Evolutionary conservation across 2,329 filamentous ascomycete genomes (phyloP).

Genomic region (Calonectria pteridis): DNA sequence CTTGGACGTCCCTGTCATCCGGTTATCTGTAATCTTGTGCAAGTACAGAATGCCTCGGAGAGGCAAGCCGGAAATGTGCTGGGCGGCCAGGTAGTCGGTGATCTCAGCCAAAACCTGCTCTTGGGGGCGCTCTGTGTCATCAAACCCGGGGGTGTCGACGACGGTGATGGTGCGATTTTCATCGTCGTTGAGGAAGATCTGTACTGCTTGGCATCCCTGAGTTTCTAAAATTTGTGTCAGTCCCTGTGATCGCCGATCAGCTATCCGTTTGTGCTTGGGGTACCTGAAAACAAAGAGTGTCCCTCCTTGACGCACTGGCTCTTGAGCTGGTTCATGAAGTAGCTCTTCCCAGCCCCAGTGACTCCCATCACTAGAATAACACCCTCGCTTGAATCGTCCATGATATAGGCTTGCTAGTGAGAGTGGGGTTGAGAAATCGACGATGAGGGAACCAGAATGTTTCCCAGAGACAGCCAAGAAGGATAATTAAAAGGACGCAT

Average conservation of each 20-base stretch:
- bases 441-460: background rate
- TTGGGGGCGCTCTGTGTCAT: slow-evolving; percentile 26
- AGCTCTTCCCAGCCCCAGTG: slow-evolving; percentile 26
- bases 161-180: slow-evolving; percentile 13
- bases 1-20: slow-evolving; percentile 13
- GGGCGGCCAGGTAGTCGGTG: background rate
- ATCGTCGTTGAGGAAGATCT: slow-evolving; percentile 11
- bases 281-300: slow-evolving; percentile 21
- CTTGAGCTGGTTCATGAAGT: slow-evolving; percentile 26
- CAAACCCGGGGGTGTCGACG: slow-evolving; percentile 31
- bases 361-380: slow-evolving; percentile 20
- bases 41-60: slow-evolving; percentile 15
- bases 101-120: slow-evolving; percentile 18
- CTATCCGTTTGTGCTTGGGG: background rate
- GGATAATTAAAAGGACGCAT: background rate
- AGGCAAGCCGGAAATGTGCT: background rate
- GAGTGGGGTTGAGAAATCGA: background rate
- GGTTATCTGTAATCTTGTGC: slow-evolving; percentile 21
- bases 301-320: slow-evolving; percentile 9
- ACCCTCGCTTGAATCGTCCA: slow-evolving; percentile 18
- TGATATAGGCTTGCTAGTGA: background rate
- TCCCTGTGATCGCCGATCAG: background rate
- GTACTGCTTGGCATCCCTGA: background rate
- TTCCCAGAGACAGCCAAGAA: background rate
- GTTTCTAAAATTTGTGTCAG: background rate